Base-by-base conservation (phyloP, 108 stramenopile species). In the Mediolabrus comicus region DNA sequence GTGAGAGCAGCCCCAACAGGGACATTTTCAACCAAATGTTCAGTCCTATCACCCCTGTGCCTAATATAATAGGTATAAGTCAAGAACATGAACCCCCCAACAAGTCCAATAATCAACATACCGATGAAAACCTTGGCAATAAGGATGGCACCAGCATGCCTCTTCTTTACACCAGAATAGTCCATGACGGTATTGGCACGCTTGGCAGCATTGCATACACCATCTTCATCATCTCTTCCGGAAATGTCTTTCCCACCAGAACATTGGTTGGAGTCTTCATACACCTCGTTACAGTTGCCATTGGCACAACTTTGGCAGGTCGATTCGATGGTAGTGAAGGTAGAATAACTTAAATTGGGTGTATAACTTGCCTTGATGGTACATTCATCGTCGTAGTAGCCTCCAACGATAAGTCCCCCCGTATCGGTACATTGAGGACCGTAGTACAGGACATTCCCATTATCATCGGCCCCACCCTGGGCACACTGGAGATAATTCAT, bases 301-400 rank as follows among this genome's bases (percentile, higher is more conserved):
- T 62, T 62, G 31, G 38, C 43, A 41, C 86, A 83, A 69, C 69
- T 69, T 0, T 74, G 33, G 56, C 83, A 84, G 33, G 54, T 67
- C 9, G 74, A 33, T 67, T 78, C 54, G 1, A 86, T 51, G 16
- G 72, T 59, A 9, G 62, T 35, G 49, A 84, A 84, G 33, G 72
- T 81, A 46, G 67, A 53, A 36, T 81, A 83, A 25, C 74, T 53
- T 30, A 86, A 79, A 4, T 53, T 32, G 22, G 71, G 62, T 16
- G 62, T 66, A 27, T 80, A 46, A 24, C 65, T 43, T 12, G 79
- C 67, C 71, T 84, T 84, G 55, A 87, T 65, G 26, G 78, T 72
- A 46, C 86, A 87, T 17, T 87, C 86, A 3, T 83, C 74, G 51
- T 87, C 86, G 53, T 87, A 87, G 57, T 68, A 87, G 10, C 75